phyloP scores from a whole-genome alignment of 345 rosid species.

The Lepidium africanum region DNA sequence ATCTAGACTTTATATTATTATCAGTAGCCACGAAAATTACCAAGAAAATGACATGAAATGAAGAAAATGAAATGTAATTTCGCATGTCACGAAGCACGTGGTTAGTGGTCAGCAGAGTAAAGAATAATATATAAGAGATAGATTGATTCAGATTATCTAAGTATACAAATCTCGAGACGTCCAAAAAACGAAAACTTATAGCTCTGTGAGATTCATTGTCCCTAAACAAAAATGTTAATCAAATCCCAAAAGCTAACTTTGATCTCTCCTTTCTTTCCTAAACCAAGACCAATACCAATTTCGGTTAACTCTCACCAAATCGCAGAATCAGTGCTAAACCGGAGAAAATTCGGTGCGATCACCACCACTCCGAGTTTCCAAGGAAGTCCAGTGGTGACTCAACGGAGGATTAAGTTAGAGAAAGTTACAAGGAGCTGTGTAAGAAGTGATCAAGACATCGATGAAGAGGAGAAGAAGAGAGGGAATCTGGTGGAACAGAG shows the following conservation, averaged over 20 bases:
- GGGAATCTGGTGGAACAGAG: conserved; percentile 44
- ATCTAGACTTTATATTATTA: too few species aligned
- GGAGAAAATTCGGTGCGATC: conserved; percentile 54
- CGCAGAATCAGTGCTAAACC: conserved; percentile 55
- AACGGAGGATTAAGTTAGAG: not conserved
- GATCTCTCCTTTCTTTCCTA: conserved; percentile 16
- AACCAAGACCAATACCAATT: not conserved
- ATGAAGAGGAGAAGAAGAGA: conserved; percentile 4
- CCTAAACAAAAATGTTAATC: conserved; percentile 25
- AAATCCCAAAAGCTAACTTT: conserved; percentile 26
- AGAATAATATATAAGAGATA: not conserved
- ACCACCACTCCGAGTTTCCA: conserved; percentile 46
- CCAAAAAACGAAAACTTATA: not conserved
- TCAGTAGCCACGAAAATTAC: too few species aligned
- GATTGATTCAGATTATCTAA: not conserved
- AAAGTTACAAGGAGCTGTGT: conserved; percentile 1
- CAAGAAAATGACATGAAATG: too few species aligned
- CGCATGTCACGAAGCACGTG: not conserved
- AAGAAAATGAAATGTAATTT: not conserved
- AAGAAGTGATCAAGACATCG: not conserved
- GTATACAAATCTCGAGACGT: conserved; percentile 19
- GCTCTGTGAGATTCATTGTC: not conserved
- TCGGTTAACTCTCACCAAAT: conserved; percentile 16
- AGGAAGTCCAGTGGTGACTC: not conserved
- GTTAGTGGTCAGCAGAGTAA: not conserved